A percentile compares a stretch with the other conserved stretches of the same genome.
Evolutionary conservation across 495 filamentous ascomycete genomes (phyloP).

Genomic region (Lepraria neglecta): DNA sequence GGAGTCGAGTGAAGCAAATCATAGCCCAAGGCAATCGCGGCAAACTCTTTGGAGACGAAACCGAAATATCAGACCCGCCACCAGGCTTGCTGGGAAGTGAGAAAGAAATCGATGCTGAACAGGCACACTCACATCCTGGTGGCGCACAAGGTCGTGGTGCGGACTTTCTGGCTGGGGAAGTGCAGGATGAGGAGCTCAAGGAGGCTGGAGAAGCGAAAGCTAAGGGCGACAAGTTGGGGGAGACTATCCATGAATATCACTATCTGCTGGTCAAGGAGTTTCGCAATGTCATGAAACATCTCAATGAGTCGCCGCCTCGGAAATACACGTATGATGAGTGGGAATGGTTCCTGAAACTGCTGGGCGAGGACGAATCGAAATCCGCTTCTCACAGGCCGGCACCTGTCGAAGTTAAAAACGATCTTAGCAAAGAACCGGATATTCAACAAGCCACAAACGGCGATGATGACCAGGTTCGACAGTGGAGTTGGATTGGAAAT

Average conservation of each 20-base stretch:
- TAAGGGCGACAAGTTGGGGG: slow-evolving; percentile 40
- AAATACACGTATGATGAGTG: slow-evolving; percentile 77
- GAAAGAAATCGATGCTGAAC: slow-evolving; percentile 12
- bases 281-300: slow-evolving; percentile 56
- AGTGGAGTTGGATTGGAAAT: slow-evolving; percentile 74
- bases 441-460: slow-evolving; percentile 31
- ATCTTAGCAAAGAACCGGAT: slow-evolving; percentile 29
- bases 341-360: slow-evolving; percentile 69
- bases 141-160: slow-evolving; percentile 15
- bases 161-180: slow-evolving; percentile 31
- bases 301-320: slow-evolving; percentile 51
- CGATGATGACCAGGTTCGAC: slow-evolving; percentile 24
- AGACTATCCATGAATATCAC: slow-evolving; percentile 56
- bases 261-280: slow-evolving; percentile 63
- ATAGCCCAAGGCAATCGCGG: slow-evolving; percentile 8
- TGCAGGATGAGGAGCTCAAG: slow-evolving; percentile 38
- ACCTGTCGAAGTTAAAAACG: slow-evolving; percentile 22
- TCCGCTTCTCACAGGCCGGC: slow-evolving; percentile 27
- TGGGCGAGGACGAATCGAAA: slow-evolving; percentile 61
- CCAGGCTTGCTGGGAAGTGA: slow-evolving; percentile 7
- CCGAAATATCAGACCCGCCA: slow-evolving; percentile 9
- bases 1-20: slow-evolving; percentile 23
- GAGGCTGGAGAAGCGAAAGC: slow-evolving; percentile 36
- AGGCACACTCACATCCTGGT: not conserved
- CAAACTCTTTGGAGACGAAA: not conserved